Conservation (phyloP, 2,329 filamentous ascomycete species). For the Paecilomyces fulvus region DNA sequence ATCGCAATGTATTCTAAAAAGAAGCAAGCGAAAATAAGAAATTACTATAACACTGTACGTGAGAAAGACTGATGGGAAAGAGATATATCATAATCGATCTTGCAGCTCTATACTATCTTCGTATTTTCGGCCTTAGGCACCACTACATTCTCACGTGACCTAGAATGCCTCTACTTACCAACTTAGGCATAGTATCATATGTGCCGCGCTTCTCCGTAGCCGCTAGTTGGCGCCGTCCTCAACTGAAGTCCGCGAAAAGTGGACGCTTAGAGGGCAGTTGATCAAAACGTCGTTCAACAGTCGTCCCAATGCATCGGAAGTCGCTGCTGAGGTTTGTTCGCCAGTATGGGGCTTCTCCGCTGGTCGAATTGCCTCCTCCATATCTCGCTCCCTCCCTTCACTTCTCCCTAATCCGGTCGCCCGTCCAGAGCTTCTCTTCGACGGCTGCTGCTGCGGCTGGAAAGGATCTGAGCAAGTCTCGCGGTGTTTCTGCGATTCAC, state of each 20-base stretch:
- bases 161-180: not conserved
- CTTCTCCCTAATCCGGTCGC: slow-evolving; percentile 23
- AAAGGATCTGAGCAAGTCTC: slow-evolving; percentile 68
- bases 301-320: slow-evolving; percentile 28
- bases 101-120: not conserved
- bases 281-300: not conserved
- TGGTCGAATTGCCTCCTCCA: slow-evolving; percentile 33
- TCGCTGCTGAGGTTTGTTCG: slow-evolving; percentile 24
- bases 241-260: slow-evolving; percentile 10
- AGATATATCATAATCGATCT: not conserved
- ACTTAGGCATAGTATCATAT: not conserved
- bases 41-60: too few relatives aligned
- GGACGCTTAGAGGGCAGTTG: not conserved
- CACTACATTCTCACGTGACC: not conserved
- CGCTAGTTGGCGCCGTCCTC: not conserved
- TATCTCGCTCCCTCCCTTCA: slow-evolving; percentile 37
- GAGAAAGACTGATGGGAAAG: not conserved
- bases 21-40: too few relatives aligned
- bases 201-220: not conserved
- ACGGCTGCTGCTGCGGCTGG: slow-evolving; percentile 27
- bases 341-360: slow-evolving; percentile 22
- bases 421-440: slow-evolving; percentile 44
- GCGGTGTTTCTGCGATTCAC: slow-evolving; percentile 74
- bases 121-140: not conserved
- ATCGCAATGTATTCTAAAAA: too few relatives aligned